Conservation (phyloP, 352 stramenopile species). For the Phytophthora pluvialis region DNA sequence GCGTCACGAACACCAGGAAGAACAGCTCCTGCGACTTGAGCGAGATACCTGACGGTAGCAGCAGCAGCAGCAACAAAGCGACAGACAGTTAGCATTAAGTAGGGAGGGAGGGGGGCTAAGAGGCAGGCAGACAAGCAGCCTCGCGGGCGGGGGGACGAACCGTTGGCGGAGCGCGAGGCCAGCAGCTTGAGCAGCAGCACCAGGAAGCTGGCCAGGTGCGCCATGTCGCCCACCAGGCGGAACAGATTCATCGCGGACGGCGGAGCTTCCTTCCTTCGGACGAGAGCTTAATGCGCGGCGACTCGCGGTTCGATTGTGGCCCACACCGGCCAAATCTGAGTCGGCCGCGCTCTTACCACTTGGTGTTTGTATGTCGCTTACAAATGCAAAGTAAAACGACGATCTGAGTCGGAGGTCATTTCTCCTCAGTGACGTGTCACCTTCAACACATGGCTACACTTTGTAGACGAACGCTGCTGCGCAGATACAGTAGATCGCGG, state of each 20-base stretch:
- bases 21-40: conserved; percentile 99
- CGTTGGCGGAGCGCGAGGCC: conserved; percentile 78
- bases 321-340: background rate
- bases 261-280: conserved; percentile 3
- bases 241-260: conserved; percentile 94
- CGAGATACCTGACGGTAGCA: conserved; percentile 89
- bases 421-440: conserved; percentile 29
- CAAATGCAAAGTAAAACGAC: no score
- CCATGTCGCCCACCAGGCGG: conserved; percentile 98
- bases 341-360: no score
- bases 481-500: no score
- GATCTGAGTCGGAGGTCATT: no score
- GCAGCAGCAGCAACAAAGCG: background rate
- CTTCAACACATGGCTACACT: conserved; percentile 14
- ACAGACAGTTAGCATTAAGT: background rate
- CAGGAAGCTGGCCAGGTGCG: conserved; percentile 98
- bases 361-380: no score
- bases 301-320: no score
- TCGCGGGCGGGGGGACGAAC: conserved; percentile 34
- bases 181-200: conserved; percentile 98
- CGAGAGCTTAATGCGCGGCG: background rate
- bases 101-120: background rate
- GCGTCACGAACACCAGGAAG: conserved; percentile 98
- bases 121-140: background rate
- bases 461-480: conserved; percentile 22